Evolutionary conservation across 2,329 filamentous ascomycete species (phyloP).

Genomic region (Aureobasidium sp.): DNA sequence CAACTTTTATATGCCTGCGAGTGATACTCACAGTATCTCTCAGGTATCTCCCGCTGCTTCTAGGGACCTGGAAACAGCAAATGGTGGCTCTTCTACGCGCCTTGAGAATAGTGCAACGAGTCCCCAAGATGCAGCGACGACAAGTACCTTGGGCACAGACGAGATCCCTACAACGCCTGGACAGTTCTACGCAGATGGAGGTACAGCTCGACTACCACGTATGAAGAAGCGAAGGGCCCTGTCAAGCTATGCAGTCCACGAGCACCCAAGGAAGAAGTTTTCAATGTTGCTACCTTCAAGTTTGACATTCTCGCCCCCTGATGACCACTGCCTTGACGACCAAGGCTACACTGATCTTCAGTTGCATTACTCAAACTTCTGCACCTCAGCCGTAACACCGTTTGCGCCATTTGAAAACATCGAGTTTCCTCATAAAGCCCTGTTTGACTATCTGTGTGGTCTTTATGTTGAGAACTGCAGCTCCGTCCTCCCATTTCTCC

Average conservation of each 20-base stretch:
- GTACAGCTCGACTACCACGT: not conserved
- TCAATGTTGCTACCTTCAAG: not conserved
- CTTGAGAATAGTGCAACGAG: not conserved
- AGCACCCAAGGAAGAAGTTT: not conserved
- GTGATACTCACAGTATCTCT: not conserved
- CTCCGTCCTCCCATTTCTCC: not conserved
- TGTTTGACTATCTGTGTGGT: not conserved
- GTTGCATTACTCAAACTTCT: not conserved
- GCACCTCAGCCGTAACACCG: not conserved
- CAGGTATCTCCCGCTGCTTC: not conserved
- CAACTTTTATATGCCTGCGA: not conserved
- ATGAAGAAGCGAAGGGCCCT: not conserved
- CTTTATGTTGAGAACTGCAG: not conserved
- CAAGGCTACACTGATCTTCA: not conserved
- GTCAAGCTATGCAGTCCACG: not conserved
- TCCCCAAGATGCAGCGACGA: not conserved
- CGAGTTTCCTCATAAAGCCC: not conserved
- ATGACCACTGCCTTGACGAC: not conserved
- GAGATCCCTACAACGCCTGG: not conserved
- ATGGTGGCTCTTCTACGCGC: too few species aligned
- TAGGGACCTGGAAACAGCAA: not conserved
- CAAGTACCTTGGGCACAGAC: not conserved
- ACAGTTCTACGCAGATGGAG: not conserved
- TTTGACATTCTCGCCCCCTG: not conserved
- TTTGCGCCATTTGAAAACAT: not conserved